Evolutionary conservation across 2,329 filamentous ascomycete genomes (phyloP).

Genomic region (Penicillium sp.): DNA sequence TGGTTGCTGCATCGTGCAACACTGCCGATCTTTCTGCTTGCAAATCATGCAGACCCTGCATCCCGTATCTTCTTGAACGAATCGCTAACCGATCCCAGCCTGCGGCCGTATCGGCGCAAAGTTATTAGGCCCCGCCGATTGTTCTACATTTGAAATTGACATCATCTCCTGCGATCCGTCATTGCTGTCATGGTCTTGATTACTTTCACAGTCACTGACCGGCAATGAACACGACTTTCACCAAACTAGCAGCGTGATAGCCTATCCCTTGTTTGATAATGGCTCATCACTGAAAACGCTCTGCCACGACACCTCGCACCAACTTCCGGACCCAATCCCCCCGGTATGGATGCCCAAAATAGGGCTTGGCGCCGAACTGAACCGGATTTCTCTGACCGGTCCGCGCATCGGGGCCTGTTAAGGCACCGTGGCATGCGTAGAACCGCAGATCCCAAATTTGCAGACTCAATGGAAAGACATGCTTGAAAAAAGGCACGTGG

Average conservation of each 20-base stretch:
- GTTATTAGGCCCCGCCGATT: conserved; percentile 33
- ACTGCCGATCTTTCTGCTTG: conserved; percentile 16
- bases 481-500: background rate
- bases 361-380: background rate
- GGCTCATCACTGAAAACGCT: background rate
- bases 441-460: background rate
- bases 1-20: conserved; percentile 21
- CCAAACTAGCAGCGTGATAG: background rate
- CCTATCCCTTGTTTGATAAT: background rate
- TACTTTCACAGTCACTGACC: conserved; percentile 1
- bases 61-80: background rate
- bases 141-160: conserved; percentile 4
- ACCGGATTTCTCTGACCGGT: conserved; percentile 3
- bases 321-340: background rate
- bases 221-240: background rate
- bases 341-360: conserved; percentile 7
- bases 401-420: background rate
- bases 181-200: conserved; percentile 8
- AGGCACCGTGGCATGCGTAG: background rate
- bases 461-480: background rate
- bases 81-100: conserved; percentile 35
- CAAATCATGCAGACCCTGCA: background rate
- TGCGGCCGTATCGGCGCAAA: conserved; percentile 46
- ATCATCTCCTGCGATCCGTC: conserved; percentile 11
- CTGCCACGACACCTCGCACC: conserved; percentile 1